A percentile compares a stretch with the other conserved stretches of the same genome.
Evolutionary conservation across 495 filamentous ascomycete genomes (phyloP).

Genomic region (Aspergillus steynii): DNA sequence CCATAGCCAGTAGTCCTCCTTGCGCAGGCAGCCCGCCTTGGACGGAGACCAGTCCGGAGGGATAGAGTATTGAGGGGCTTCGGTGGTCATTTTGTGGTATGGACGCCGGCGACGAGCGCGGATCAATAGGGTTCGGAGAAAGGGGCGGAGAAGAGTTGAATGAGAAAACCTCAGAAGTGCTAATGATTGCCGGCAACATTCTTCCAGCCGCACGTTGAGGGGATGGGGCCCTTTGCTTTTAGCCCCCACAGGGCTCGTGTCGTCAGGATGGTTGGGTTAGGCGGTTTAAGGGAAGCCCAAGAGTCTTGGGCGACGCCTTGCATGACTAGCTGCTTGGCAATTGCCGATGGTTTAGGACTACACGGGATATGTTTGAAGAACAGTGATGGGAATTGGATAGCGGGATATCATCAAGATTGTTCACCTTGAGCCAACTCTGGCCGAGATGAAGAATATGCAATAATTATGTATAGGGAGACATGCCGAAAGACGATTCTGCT

Average conservation of each 20-base stretch:
- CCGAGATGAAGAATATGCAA: too few species aligned
- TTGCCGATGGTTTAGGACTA: too few species aligned
- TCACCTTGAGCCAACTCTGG: neutral
- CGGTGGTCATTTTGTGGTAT: neutral
- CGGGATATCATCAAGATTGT: neutral
- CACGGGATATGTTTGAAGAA: too few species aligned
- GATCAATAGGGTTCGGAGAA: neutral
- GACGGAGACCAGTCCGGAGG: conserved; percentile 13
- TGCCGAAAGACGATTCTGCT: too few species aligned
- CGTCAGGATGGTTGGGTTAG: too few species aligned
- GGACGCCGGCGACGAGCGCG: too few species aligned
- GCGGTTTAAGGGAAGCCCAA: neutral
- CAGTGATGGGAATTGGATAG: too few species aligned
- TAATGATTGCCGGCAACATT: too few species aligned
- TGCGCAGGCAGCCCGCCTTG: conserved; percentile 17
- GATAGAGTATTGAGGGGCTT: neutral
- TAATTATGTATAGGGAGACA: too few species aligned
- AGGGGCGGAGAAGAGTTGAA: neutral
- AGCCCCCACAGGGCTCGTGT: neutral
- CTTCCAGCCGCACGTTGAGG: too few species aligned
- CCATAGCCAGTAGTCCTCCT: conserved; percentile 31
- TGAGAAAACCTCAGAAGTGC: neutral
- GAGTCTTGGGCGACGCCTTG: neutral
- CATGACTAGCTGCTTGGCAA: neutral
- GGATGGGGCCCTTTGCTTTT: neutral